Evolutionary conservation across 1,284 basidiomycete genomes (phyloP), one percentile per base, ranked within the genome.

Genomic region (Naganishia sp.): DNA sequence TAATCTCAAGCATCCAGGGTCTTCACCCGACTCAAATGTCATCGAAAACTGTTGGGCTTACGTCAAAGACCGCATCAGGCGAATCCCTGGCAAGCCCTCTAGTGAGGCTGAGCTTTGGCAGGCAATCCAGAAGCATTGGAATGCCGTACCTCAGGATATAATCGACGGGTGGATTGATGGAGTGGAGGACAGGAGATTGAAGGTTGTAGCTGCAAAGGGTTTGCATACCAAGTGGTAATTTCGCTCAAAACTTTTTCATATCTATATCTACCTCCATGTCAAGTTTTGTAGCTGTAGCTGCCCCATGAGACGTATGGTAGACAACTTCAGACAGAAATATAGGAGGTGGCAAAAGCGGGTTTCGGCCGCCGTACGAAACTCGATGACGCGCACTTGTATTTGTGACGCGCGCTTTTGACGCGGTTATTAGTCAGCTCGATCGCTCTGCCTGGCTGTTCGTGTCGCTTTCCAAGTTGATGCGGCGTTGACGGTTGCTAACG

Each of bases 281-380:
- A 28, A 43, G 42, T 56, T n/a, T 45, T 4, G 25, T 28, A 32
- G 42, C 54, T 25, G 21, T 56, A 45, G 54, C n/a, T 45, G 15
- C 17, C 41, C 15, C 43, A 56, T 31, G 43, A 2, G 5, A 28
- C 39, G 41, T 5, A 56, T 45, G 42, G 43, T 13, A 28, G 42
- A 25, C 23, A 23, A 17, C 28, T 13, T 10, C 21, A 56, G 45
- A 4, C 42, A 28, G 15, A 31, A 10, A 23, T 45, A 56, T 21
- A 56, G 54, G 23, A 45, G 41, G 23, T 23, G 41, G 42, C 43
- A 42, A 25, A 46, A 56, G 41, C 54, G 54, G 54, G 10, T 56
- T 56, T 56, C 42, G 54, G 42, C 54, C n/a, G 41, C 54, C 54
- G 54, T 56, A 28, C 57, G 57, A 39, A 60, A 60, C 43, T 60